Base-by-base conservation (phyloP, 495 filamentous ascomycete species). In the Aspergillus heteromorphus region DNA sequence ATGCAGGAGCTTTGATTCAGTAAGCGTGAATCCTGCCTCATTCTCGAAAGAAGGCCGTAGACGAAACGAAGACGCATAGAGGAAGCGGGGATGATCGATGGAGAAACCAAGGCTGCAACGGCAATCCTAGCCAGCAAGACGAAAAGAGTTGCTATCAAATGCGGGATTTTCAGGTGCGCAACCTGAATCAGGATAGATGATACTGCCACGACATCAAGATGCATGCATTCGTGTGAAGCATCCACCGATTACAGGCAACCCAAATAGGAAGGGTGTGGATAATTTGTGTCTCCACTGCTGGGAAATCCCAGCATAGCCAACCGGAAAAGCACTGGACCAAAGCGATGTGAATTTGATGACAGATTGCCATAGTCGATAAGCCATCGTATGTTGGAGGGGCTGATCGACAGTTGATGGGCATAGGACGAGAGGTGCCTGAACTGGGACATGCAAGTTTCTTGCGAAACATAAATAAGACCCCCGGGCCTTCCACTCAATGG, bases 381-480 rank as follows among this genome's bases (percentile, higher is more conserved):
- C 65, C 64, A 64, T 74, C 63, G 62, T 63, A 63, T 61, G 62
- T 62, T 65, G 63, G 56, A 54, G 63, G 59, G 55, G 58, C 67
- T 64, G 70, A 74, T 73, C 73, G 65, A 63, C 63, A 62, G 51
- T 59, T 55, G 53, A 59, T 64, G 61, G 62, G 54, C 53, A 57
- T 57, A 56, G 63, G 52, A 62, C 42, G 25, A 53, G 56, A 64
- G 36, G 34, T 31, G 59, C 30, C 52, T 52, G 53, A 49, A 49
- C 48, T 40, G 59, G 66, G 56, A 57, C 57, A 66, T 70, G 51
- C 54, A 57, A 64, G 62, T 55, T 56, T 66, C 56, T 61, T 57
- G 59, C 66, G 49, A 69, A 71, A 72, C 72, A 77, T 77, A 77
- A 77, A 77, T 77, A 77, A 61, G 57, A 48, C 65, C 65, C 60